phyloP scores from a whole-genome alignment of 2,329 filamentous ascomycete species.

The Ophiostoma sp. region DNA sequence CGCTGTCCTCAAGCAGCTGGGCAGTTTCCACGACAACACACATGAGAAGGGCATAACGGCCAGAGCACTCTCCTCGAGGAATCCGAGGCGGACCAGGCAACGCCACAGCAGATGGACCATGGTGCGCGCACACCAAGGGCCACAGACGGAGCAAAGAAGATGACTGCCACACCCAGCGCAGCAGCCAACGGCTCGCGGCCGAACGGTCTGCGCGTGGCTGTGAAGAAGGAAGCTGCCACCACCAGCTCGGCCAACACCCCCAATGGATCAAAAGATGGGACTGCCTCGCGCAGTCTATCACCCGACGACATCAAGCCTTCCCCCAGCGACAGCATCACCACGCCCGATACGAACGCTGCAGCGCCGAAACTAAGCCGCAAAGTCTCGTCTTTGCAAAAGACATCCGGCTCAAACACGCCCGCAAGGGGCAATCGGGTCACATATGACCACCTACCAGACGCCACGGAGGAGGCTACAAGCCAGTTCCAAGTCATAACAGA shows the following conservation, averaged over 20 bases:
- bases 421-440: slow-evolving; percentile 36
- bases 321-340: slow-evolving; percentile 43
- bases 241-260: slow-evolving; percentile 35
- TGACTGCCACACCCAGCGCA: slow-evolving; percentile 21
- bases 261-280: slow-evolving; percentile 37
- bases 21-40: not conserved
- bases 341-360: slow-evolving; percentile 46
- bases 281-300: slow-evolving; percentile 41
- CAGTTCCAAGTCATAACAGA: slow-evolving; percentile 76
- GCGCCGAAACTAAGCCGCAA: slow-evolving; percentile 67
- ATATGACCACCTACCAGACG: slow-evolving; percentile 70
- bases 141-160: slow-evolving; percentile 36
- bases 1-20: not conserved
- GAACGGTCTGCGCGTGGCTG: slow-evolving; percentile 32
- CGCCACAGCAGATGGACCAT: not conserved
- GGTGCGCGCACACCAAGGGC: slow-evolving; percentile 26
- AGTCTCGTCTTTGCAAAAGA: slow-evolving; percentile 47
- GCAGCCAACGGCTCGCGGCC: slow-evolving; percentile 18
- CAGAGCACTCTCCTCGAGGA: not conserved
- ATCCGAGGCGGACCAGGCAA: not conserved
- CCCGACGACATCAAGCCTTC: slow-evolving; percentile 30
- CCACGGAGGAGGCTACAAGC: slow-evolving; percentile 66
- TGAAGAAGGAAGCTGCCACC: slow-evolving; percentile 40
- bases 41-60: slow-evolving; percentile 11
- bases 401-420: slow-evolving; percentile 1